Conservation (phyloP, 2,329 filamentous ascomycete genomes). For the Aspergillus terreus region DNA sequence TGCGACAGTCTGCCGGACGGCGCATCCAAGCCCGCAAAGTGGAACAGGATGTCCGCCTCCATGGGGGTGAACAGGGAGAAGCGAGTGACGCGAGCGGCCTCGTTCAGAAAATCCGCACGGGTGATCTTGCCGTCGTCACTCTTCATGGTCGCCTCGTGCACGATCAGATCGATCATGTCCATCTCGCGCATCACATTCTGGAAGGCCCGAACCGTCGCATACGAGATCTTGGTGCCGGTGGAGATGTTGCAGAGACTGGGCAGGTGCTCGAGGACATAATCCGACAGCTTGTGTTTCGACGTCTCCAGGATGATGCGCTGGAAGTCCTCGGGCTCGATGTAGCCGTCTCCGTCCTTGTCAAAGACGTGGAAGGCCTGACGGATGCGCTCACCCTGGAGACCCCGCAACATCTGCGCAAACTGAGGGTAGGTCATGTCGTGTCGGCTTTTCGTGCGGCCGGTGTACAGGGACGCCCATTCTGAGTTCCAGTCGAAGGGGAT, state of each 20-base stretch:
- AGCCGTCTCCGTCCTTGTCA: conserved; percentile 88
- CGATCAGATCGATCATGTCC: conserved; percentile 92
- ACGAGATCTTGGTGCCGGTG: conserved; percentile 86
- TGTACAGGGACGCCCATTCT: conserved; percentile 93
- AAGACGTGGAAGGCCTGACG: conserved; percentile 91
- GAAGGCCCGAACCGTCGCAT: conserved; percentile 95
- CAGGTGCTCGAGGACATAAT: conserved; percentile 88
- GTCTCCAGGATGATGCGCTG: conserved; percentile 95
- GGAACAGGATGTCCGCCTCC: conserved; percentile 98
- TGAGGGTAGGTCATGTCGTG: conserved; percentile 93
- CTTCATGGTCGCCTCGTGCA: conserved; percentile 79
- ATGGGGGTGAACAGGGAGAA: conserved; percentile 97
- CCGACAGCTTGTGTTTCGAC: conserved; percentile 90
- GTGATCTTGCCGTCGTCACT: conserved; percentile 91
- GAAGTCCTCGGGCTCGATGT: conserved; percentile 93
- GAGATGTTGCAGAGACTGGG: conserved; percentile 94
- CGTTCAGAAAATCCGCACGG: conserved; percentile 87
- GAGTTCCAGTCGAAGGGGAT: conserved; percentile 97
- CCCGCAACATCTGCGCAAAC: conserved; percentile 96
- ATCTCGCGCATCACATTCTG: conserved; percentile 98
- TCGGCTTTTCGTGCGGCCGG: conserved; percentile 79
- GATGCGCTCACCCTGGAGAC: conserved; percentile 91
- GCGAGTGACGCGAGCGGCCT: conserved; percentile 83
- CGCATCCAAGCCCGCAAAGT: conserved; percentile 91
- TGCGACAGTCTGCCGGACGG: conserved; percentile 80